These are phyloP conservation scores for Citrus sp. DNA, from an alignment of 345 rosid species.

Conservation along the genomic window DNA sequence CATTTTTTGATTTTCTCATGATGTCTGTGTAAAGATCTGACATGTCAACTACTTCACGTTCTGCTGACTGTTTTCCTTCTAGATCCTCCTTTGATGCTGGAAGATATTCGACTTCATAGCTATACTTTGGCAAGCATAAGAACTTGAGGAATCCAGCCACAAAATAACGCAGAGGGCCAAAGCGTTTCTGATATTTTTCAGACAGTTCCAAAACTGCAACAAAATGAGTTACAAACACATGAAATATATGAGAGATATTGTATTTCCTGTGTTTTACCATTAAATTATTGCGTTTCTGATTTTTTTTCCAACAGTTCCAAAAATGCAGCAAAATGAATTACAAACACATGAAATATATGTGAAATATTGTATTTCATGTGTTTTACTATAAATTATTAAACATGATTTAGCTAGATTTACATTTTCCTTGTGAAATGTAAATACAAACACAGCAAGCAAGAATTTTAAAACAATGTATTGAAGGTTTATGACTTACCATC, in stretches of 20 bases:
- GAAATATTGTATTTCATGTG: no score
- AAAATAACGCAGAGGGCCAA: constrained; percentile 94
- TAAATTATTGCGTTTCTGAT: constrained; percentile 49
- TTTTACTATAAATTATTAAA: no score
- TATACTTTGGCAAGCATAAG: constrained; percentile 94
- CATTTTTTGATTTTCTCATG: constrained; percentile 74
- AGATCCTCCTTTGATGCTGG: constrained; percentile 70
- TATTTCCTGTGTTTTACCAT: no score
- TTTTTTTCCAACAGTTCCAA: constrained; percentile 79
- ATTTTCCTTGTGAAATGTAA: no score
- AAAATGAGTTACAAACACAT: constrained; percentile 20
- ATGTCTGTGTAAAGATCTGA: constrained; percentile 80
- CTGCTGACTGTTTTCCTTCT: constrained; percentile 51
- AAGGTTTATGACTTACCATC: constrained; percentile 61
- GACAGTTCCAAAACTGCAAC: constrained; percentile 90
- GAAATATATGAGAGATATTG: not conserved
- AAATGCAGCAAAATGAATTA: constrained; percentile 47
- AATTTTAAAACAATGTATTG: not conserved
- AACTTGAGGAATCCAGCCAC: constrained; percentile 97
- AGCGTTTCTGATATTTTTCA: constrained; percentile 87
- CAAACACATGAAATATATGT: constrained; percentile 1
- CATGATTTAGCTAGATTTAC: no score
- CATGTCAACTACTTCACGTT: constrained; percentile 59
- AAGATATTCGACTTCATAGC: constrained; percentile 90
- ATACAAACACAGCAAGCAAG: not conserved